Percentiles rank a stretch among this genome's conserved stretches.
Conservation (phyloP, 441 rosid species). For the Mallotus repandus region DNA sequence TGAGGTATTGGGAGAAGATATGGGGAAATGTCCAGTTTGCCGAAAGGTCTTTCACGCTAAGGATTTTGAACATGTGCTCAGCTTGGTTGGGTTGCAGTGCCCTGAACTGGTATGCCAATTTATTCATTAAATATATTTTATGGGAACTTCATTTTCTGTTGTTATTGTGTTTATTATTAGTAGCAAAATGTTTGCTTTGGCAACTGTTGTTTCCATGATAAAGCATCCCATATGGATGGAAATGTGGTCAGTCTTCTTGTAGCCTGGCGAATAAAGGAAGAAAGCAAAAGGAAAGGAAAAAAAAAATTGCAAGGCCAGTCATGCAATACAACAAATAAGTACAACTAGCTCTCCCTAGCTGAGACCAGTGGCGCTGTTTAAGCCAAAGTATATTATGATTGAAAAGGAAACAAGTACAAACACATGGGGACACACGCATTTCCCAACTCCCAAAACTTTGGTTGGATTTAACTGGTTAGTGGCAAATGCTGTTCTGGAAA, state of each 20-base stretch:
- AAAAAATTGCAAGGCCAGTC: too few species aligned
- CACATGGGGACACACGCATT: too few species aligned
- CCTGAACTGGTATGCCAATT: slow-evolving; percentile 43
- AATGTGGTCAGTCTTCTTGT: background rate
- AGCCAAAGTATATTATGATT: too few species aligned
- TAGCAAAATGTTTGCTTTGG: background rate
- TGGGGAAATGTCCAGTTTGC: slow-evolving; percentile 81
- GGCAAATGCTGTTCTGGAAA: background rate
- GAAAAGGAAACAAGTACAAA: too few species aligned
- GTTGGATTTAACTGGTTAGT: background rate
- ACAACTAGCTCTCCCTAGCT: too few species aligned
- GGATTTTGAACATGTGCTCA: slow-evolving; percentile 77
- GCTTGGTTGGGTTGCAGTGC: slow-evolving; percentile 56
- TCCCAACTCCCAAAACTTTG: background rate
- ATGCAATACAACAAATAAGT: too few species aligned
- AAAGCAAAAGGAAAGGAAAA: too few species aligned
- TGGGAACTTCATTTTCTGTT: slow-evolving; percentile 1
- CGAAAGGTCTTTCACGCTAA: slow-evolving; percentile 64
- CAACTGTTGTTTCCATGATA: background rate
- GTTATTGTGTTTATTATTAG: too few species aligned
- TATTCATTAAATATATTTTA: background rate
- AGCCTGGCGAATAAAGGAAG: too few species aligned
- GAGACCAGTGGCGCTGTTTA: too few species aligned
- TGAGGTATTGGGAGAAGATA: slow-evolving; percentile 38
- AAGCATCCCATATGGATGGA: background rate